Evolutionary conservation across 2,329 filamentous ascomycete genomes (phyloP), one percentile per base, ranked within the genome.

Genomic region (Claviceps sorghi): DNA sequence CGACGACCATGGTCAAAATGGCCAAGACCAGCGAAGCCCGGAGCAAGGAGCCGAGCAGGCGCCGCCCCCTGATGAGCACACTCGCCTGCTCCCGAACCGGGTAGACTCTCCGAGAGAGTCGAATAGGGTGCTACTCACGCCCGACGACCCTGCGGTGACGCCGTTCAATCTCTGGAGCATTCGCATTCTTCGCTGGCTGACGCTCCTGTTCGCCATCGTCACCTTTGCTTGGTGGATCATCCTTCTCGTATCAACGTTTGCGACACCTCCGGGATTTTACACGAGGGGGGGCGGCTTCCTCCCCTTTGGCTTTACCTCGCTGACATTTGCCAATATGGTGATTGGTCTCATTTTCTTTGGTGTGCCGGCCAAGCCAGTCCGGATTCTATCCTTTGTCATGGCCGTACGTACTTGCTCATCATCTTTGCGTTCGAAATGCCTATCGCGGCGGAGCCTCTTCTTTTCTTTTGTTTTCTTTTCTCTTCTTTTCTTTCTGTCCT

Each of bases 111-210:
- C 57, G 36, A 60, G 63, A 26, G 78, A 84, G 60, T 73, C 73
- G 59, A 61, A 57, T 40, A 60, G 63, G 21, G 63, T 57, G 8
- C 56, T 69, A 47, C 64, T 73, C 26, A 62, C 61, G 9, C 69
- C 70, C 22, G 70, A 73, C 51, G 70, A 73, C 53, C 70, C 70
- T 10, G 70, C 70, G n/a, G 70, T 95, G 67, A 87, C 88, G 3
- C 93, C 93, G 0, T 96, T 96, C 71, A 98, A 98, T 61, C 79
- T 97, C 40, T 95, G 89, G 84, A 88, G 82, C 54, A 86, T 98
- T 49, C 84, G 93, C 19, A 79, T 86, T 47, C 74, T 93, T 52
- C 81, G 89, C 64, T 87, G 83, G 63, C 67, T 93, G 55, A 91
- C 88, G 5, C 74, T 95, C 52, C 60, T 88, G 40, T 86, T 96